Evolutionary conservation across 2,329 filamentous ascomycete species (phyloP).

Genomic region (Aaosphaeria pasadenensis): DNA sequence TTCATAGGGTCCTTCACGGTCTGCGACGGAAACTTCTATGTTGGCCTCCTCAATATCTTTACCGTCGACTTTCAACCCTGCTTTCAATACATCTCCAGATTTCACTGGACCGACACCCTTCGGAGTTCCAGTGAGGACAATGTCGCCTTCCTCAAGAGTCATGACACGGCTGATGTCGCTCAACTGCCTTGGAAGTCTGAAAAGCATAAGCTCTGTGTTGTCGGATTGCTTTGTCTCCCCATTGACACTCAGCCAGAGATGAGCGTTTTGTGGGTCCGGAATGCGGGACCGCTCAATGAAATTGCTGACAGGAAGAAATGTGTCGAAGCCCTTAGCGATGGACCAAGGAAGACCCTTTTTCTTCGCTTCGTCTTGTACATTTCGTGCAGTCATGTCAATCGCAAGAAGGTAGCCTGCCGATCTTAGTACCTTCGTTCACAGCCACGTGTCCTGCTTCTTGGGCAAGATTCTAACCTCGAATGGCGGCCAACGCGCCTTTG

Average conservation of each 20-base stretch:
- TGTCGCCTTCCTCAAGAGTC: conserved; percentile 87
- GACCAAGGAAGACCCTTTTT: conserved; percentile 94
- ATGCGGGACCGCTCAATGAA: conserved; percentile 78
- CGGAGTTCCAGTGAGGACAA: conserved; percentile 94
- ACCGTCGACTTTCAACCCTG: conserved; percentile 74
- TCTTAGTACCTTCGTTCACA: neutral
- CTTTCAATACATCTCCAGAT: conserved; percentile 82
- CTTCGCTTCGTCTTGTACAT: conserved; percentile 95
- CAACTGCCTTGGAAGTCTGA: conserved; percentile 80
- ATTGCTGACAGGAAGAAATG: conserved; percentile 84
- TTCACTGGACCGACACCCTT: conserved; percentile 89
- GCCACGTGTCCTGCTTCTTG: neutral
- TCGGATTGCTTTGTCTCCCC: conserved; percentile 75
- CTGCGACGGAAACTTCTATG: conserved; percentile 80
- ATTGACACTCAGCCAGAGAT: conserved; percentile 85
- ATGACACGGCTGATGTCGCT: conserved; percentile 93
- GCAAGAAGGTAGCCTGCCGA: conserved; percentile 74
- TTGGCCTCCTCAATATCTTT: conserved; percentile 80
- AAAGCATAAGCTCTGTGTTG: conserved; percentile 91
- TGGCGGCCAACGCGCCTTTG: conserved; percentile 73
- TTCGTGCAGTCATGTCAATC: conserved; percentile 97
- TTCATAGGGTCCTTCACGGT: conserved; percentile 72
- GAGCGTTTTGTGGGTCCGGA: conserved; percentile 81
- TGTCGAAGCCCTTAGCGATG: conserved; percentile 97
- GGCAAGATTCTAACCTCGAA: conserved; percentile 61